These are phyloP conservation scores for Pseudogymnoascus sp. DNA, from an alignment of 2,329 filamentous ascomycete genomes.

Conservation along the genomic window DNA sequence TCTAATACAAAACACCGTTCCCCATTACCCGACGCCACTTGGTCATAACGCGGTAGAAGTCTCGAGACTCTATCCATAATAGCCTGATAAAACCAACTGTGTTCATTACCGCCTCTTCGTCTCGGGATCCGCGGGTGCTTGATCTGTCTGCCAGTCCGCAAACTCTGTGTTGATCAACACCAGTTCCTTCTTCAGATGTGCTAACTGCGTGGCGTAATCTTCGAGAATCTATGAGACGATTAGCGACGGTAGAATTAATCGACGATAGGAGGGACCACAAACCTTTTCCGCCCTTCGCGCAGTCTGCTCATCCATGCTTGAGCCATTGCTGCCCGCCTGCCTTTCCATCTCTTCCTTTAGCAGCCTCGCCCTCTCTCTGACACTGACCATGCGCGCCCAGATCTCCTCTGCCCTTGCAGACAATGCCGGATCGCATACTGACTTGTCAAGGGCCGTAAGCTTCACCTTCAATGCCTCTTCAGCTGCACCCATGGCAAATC, in stretches of 20 bases:
- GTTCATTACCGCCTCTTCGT: neutral
- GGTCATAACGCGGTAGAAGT: neutral
- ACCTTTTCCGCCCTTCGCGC: constrained; percentile 70
- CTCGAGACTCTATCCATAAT: neutral
- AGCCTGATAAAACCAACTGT: neutral
- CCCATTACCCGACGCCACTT: constrained; percentile 3
- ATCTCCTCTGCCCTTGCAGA: constrained; percentile 74
- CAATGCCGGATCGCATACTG: constrained; percentile 66
- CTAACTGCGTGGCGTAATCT: constrained; percentile 74
- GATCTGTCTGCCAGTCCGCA: constrained; percentile 42
- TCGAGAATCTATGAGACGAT: constrained; percentile 55
- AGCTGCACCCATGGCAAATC: constrained; percentile 70
- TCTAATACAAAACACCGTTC: constrained; percentile 6
- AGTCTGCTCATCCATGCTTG: constrained; percentile 60
- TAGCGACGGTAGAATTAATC: constrained; percentile 12
- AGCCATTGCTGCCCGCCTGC: constrained; percentile 48
- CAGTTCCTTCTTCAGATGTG: constrained; percentile 62
- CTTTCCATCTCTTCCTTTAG: constrained; percentile 69
- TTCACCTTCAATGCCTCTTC: constrained; percentile 73
- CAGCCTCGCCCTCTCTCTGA: constrained; percentile 65
- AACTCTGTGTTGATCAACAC: constrained; percentile 47
- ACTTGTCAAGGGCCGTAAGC: constrained; percentile 60
- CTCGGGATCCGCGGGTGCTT: constrained; percentile 18
- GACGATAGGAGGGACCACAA: constrained; percentile 27
- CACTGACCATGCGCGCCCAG: constrained; percentile 71